phyloP scores from a whole-genome alignment of 345 rosid genomes.

The Clausena lansium region DNA sequence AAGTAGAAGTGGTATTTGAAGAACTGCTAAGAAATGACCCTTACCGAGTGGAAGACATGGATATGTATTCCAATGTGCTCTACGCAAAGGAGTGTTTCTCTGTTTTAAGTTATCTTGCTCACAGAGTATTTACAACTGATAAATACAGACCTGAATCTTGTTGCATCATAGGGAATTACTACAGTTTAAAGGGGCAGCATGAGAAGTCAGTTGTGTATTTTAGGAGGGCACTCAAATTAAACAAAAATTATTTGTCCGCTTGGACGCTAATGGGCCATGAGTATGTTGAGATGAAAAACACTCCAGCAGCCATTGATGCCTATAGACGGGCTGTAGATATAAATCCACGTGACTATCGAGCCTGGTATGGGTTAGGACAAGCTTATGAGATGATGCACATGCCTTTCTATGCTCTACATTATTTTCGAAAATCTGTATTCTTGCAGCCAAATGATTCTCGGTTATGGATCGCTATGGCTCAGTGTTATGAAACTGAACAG shows the following conservation, averaged over 20 bases:
- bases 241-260: slow-evolving; percentile 84
- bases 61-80: slow-evolving; percentile 93
- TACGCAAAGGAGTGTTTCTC: slow-evolving; percentile 91
- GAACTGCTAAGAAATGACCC: slow-evolving; percentile 83
- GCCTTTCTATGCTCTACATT: slow-evolving; percentile 94
- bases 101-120: slow-evolving; percentile 90
- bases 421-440: slow-evolving; percentile 84
- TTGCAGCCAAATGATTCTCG: slow-evolving; percentile 92
- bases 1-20: slow-evolving; percentile 90
- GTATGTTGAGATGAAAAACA: slow-evolving; percentile 95
- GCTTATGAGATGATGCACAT: slow-evolving; percentile 94
- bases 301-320: slow-evolving; percentile 95
- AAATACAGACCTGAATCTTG: slow-evolving; percentile 97
- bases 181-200: slow-evolving; percentile 95
- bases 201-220: slow-evolving; percentile 91
- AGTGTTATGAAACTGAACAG: slow-evolving; percentile 84
- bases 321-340: slow-evolving; percentile 94
- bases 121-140: slow-evolving; percentile 79
- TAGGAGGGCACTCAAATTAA: slow-evolving; percentile 89
- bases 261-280: slow-evolving; percentile 99
- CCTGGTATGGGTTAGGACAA: slow-evolving; percentile 97
- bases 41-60: slow-evolving; percentile 92
- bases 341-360: slow-evolving; percentile 82
- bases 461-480: slow-evolving; percentile 97
- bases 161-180: slow-evolving; percentile 92